Base-by-base conservation (phyloP, 192 early-diverging fungal genomes). In the Coemansia asiatica region DNA sequence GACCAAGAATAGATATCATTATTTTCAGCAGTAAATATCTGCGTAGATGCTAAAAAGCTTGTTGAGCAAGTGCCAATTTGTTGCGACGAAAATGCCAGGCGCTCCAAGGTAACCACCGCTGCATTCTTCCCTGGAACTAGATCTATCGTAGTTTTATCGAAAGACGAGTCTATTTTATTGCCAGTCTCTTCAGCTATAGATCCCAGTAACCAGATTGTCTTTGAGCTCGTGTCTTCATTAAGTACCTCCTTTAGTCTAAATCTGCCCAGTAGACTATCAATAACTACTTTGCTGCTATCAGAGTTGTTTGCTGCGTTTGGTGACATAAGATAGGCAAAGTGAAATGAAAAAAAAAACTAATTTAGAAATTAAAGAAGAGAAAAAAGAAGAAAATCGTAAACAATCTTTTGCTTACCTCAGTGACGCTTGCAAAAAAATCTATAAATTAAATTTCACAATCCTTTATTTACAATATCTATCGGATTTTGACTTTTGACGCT, bases 1-100 rank as follows among this genome's bases (percentile, higher is more conserved):
- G 81, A 83, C 88, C 87, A 89, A 25, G 83, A 76, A 55, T 91
- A 91, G 19, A 91, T 85, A 47, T 89, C 88, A 60, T 91, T 91
- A 19, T 76, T 72, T 13, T 86, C 86, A 1, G 60, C 73, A 21
- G 82, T 59, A 0, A 62, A 35, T 7, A 89, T 61, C 13, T 36
- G 1, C 1, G 66, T 18, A 8, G 64, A 67, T 1, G 27, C 29
- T 8, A 73, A 64, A 21, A 72, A 13, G 38, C 18, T 26, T 6
- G 64, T 8, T n/a, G 28, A 5, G 18, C 54, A 26, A 33, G 22
- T 2, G n/a, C 25, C 21, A 19, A 68, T 67, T 9, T n/a, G 23
- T 26, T 63, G 60, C 3, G 59, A 21, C 0, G 57, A 57, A 47
- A 81, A 72, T 2, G 78, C 66, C 35, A 68, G 66, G 4, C 69